phyloP scores from a whole-genome alignment of 2,329 filamentous ascomycete species.

The Beauveria caledonica region DNA sequence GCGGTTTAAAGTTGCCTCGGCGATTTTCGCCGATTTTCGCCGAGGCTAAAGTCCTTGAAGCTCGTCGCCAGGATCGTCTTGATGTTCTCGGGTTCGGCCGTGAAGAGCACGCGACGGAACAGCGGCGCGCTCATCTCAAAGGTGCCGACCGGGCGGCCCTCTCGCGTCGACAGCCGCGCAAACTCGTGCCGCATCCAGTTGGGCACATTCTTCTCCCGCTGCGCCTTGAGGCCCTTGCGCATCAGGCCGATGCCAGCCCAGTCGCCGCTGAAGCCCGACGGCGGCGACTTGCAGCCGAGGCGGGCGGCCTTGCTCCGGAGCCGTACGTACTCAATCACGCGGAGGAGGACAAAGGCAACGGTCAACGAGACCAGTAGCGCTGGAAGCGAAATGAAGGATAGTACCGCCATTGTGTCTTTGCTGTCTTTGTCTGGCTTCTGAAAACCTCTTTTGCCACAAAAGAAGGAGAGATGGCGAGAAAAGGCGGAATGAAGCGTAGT shows the following conservation, averaged over 20 bases:
- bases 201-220: conserved; percentile 15
- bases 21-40: conserved; percentile 15
- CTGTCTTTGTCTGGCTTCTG: background rate
- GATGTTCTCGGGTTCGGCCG: conserved; percentile 21
- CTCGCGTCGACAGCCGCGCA: background rate
- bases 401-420: background rate
- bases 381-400: conserved; percentile 1
- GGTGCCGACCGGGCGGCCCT: conserved; percentile 16
- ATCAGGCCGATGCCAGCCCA: conserved; percentile 14
- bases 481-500: background rate
- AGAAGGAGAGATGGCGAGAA: background rate
- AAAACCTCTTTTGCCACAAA: background rate
- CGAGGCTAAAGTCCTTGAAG: conserved; percentile 21
- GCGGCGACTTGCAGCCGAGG: conserved; percentile 16
- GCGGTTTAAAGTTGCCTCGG: conserved; percentile 22
- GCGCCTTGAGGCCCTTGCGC: conserved; percentile 11
- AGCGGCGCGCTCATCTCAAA: conserved; percentile 13
- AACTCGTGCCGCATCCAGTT: conserved; percentile 6
- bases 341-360: background rate
- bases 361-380: conserved; percentile 4
- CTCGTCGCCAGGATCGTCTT: conserved; percentile 21
- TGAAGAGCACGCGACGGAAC: conserved; percentile 16
- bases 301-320: background rate
- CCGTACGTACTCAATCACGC: background rate
- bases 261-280: conserved; percentile 11